Conservation (phyloP, 176 grass and related monocot species). For the Panicum miliaceum region DNA sequence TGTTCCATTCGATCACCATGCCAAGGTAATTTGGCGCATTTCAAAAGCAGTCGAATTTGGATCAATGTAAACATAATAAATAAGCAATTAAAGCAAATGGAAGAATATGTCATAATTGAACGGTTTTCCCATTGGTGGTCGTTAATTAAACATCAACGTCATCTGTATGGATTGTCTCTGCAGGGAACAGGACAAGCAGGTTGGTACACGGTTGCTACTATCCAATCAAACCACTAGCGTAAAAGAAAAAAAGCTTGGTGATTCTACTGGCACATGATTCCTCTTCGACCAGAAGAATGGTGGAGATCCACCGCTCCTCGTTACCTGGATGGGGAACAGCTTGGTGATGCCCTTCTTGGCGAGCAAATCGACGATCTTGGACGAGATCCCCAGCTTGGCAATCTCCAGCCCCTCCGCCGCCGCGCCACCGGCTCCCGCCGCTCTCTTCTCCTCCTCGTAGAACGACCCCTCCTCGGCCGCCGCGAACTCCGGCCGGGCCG, state of each 20-base stretch:
- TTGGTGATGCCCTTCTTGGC: slow-evolving; percentile 72
- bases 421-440: neutral
- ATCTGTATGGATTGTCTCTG: no score
- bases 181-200: neutral
- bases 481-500: slow-evolving; percentile 49
- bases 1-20: neutral
- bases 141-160: neutral
- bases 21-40: no score
- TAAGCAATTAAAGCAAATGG: neutral
- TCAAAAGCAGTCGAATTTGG: neutral
- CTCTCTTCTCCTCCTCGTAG: slow-evolving; percentile 42
- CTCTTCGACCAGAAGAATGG: neutral
- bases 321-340: slow-evolving; percentile 99
- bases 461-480: slow-evolving; percentile 61
- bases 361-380: slow-evolving; percentile 69
- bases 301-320: neutral
- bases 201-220: neutral
- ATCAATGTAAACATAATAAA: neutral
- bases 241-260: neutral
- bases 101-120: neutral
- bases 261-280: neutral
- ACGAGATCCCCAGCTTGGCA: slow-evolving; percentile 86
- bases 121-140: neutral
- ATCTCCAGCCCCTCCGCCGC: slow-evolving; percentile 75
- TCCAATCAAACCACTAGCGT: neutral